Conservation (phyloP, 1,284 basidiomycete genomes). For the Trichosporon asahii region DNA sequence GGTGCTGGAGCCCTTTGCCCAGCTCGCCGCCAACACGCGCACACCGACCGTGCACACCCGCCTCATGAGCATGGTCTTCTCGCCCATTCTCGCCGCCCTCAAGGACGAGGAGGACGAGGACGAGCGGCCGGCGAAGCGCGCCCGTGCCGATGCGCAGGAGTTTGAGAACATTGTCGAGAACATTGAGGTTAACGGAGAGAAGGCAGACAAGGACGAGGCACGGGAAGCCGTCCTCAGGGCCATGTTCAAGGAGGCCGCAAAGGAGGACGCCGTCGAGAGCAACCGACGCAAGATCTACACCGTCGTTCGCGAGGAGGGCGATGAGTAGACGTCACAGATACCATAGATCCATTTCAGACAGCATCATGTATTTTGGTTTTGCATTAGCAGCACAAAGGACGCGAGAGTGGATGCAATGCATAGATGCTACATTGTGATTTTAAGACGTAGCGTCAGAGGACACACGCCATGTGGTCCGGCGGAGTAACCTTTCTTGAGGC, state of each 20-base stretch:
- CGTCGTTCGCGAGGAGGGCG: slow-evolving; percentile 63
- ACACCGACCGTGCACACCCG: slow-evolving; percentile 44
- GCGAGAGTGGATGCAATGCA: slow-evolving; percentile 11
- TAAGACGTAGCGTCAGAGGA: not conserved
- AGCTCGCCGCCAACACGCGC: slow-evolving; percentile 43
- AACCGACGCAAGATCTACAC: slow-evolving; percentile 79
- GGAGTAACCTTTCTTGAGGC: not conserved
- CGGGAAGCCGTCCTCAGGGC: slow-evolving; percentile 61
- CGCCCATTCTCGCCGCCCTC: slow-evolving; percentile 32
- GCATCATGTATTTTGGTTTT: slow-evolving; percentile 14
- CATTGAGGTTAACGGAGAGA: not conserved
- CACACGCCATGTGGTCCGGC: not conserved
- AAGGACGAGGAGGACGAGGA: slow-evolving; percentile 18
- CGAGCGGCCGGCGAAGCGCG: slow-evolving; percentile 31
- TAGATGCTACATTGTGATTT: slow-evolving; percentile 9
- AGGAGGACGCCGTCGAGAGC: slow-evolving; percentile 61
- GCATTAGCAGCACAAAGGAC: not conserved
- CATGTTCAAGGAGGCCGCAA: slow-evolving; percentile 73
- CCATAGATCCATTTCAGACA: slow-evolving; percentile 15
- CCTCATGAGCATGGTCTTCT: slow-evolving; percentile 40
- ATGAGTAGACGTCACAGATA: slow-evolving; percentile 43
- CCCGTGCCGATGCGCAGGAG: not conserved
- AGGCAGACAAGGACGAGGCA: slow-evolving; percentile 45
- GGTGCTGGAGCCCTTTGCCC: slow-evolving; percentile 45
- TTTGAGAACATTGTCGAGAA: slow-evolving; percentile 8